A percentile compares a stretch with the other conserved stretches of the same genome.
Evolutionary conservation across 345 rosid species (phyloP).

Genomic region (Nephelium lappaceum): DNA sequence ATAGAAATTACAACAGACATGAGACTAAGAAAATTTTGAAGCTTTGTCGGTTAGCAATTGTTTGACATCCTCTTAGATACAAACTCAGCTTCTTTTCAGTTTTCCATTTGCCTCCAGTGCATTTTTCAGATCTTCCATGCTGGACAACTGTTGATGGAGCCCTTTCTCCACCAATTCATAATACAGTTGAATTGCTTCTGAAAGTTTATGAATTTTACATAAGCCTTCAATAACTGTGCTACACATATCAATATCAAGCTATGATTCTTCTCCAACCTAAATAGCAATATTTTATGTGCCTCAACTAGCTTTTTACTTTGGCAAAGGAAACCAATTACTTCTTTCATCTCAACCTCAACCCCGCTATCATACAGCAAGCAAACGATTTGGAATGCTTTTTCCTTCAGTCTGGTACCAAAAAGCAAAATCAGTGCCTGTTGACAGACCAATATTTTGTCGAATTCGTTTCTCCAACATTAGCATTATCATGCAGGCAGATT

Average conservation of each 20-base stretch:
- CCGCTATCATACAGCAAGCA: constrained; percentile 59
- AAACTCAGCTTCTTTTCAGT: constrained; percentile 57
- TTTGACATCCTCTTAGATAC: constrained; percentile 58
- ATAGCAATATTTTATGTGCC: constrained; percentile 56
- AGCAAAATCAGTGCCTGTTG: constrained; percentile 60
- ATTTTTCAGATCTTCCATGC: constrained; percentile 51
- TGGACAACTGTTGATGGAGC: constrained; percentile 48
- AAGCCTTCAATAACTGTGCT: constrained; percentile 59
- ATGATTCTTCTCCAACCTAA: constrained; percentile 62
- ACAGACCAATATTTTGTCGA: constrained; percentile 60
- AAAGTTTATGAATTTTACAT: constrained; percentile 49
- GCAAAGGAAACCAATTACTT: constrained; percentile 53
- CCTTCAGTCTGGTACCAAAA: constrained; percentile 40
- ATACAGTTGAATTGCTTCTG: constrained; percentile 72
- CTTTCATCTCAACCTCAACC: constrained; percentile 58
- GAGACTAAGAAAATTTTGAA: constrained; percentile 8
- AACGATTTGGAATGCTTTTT: constrained; percentile 55
- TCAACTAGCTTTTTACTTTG: constrained; percentile 48
- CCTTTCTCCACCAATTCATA: constrained; percentile 68
- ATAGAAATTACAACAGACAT: not conserved
- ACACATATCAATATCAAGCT: constrained; percentile 43
- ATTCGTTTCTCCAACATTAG: constrained; percentile 61
- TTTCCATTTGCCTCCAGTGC: constrained; percentile 58
- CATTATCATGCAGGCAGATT: constrained; percentile 52
- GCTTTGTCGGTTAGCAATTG: constrained; percentile 1